Conservation (phyloP, 805 yeast species). For the Yarrowia sp. region DNA sequence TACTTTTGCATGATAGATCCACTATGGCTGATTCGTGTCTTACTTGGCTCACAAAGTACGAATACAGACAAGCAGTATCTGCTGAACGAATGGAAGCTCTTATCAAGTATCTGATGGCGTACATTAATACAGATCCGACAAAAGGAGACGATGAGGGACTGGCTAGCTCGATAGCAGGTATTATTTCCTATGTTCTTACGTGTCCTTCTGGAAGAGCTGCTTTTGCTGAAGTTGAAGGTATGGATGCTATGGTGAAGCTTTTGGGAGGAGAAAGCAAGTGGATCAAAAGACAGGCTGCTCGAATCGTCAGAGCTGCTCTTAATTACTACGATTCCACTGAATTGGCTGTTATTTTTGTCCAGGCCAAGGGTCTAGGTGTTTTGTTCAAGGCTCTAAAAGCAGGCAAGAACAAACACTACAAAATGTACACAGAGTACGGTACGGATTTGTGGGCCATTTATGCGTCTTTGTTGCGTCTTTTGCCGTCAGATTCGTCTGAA, state of each 20-base stretch:
- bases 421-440: neutral
- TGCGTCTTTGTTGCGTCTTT: neutral
- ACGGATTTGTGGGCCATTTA: slow-evolving; percentile 8
- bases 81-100: neutral
- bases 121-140: neutral
- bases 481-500: slow-evolving; percentile 14
- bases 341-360: slow-evolving; percentile 8
- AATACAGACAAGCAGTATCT: neutral
- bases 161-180: neutral
- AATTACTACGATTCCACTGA: neutral
- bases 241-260: slow-evolving; percentile 8
- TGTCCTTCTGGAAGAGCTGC: neutral
- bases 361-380: slow-evolving; percentile 6
- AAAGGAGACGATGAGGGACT: slow-evolving; percentile 17
- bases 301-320: neutral
- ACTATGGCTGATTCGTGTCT: slow-evolving; percentile 6
- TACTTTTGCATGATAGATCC: neutral
- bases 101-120: neutral
- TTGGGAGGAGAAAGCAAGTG: slow-evolving; percentile 10
- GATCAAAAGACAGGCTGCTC: neutral
- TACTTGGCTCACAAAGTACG: neutral
- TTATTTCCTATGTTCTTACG: neutral
- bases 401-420: slow-evolving; percentile 10
- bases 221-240: slow-evolving; percentile 3
- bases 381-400: slow-evolving; percentile 3